Base-by-base conservation (phyloP, 192 early-diverging fungal genomes). In the Backusella macrospora region DNA sequence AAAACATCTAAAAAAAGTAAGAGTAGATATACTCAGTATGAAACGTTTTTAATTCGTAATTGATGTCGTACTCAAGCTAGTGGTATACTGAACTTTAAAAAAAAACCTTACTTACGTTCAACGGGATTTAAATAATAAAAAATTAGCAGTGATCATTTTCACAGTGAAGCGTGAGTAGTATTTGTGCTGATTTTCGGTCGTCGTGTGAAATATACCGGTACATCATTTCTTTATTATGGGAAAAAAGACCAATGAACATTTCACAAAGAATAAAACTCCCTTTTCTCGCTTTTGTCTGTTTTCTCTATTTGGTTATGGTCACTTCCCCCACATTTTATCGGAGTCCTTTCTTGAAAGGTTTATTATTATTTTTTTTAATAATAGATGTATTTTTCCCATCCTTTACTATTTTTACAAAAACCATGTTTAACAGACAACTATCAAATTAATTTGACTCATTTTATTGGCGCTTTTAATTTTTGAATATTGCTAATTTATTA, bases 1-100 rank as follows among this genome's bases (percentile, higher is more conserved):
- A 59, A 59, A 59, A 59, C 52, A 59, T 59, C 68, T 21, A 43
- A 42, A 40, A 42, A 21, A 0, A 66, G 65, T 66, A 66, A 66
- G 65, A 43, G 65, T 66, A 18, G 65, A 66, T 66, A 66, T 66
- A 66, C 65, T 39, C 65, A 38, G 40, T 40, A 66, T n/a, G 34
- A 66, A 66, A 12, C 52, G 8, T 26, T 59, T 59, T 59, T 59
- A 21, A 59, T 59, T 59, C 52, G 52, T 55, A 10, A 21, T 55
- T 55, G 18, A 21, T 21, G 49, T 55, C 18, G 18, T 21, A 55
- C 49, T 3, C 23, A 21, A 55, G 18, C 23, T 10, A 15, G 23
- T 55, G 23, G 49, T 21, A 21, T 26, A 55, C 49, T 55, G 49
- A 55, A 55, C 49, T 55, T 55, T 21, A 55, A 59, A 34, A 34